A percentile compares a stretch with the other conserved stretches of the same genome.
Conservation (phyloP, 805 yeast genomes). For the Pichia cabralensis region DNA sequence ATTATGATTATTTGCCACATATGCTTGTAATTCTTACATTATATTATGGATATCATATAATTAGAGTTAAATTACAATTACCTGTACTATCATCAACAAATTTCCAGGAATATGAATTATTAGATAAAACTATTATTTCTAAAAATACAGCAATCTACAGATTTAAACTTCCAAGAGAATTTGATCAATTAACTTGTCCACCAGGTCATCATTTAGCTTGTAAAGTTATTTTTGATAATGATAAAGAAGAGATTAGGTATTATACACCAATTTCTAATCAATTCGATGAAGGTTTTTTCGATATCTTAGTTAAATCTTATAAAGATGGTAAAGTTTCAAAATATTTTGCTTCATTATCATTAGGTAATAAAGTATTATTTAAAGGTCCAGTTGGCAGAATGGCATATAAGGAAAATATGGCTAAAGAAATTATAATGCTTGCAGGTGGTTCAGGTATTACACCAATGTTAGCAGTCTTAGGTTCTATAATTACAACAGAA, state of each 20-base stretch:
- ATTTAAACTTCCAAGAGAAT: slow-evolving; percentile 51
- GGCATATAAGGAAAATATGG: slow-evolving; percentile 46
- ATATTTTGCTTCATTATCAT: slow-evolving; percentile 50
- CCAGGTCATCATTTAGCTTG: slow-evolving; percentile 71
- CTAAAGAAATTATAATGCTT: slow-evolving; percentile 53
- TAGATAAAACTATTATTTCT: slow-evolving; percentile 65
- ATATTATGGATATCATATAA: slow-evolving; percentile 27
- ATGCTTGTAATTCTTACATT: slow-evolving; percentile 31
- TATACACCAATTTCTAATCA: slow-evolving; percentile 71
- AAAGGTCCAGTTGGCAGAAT: slow-evolving; percentile 77
- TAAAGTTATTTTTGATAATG: slow-evolving; percentile 33
- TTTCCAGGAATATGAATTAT: slow-evolving; percentile 59
- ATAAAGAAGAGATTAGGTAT: slow-evolving; percentile 49
- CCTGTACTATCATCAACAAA: slow-evolving; percentile 37
- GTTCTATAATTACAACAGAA: slow-evolving; percentile 59
- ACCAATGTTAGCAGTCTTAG: slow-evolving; percentile 75
- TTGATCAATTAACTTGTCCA: slow-evolving; percentile 56
- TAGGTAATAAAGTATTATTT: slow-evolving; percentile 60
- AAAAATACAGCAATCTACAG: slow-evolving; percentile 67
- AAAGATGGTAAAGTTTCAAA: slow-evolving; percentile 61
- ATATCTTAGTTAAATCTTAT: slow-evolving; percentile 68
- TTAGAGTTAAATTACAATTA: slow-evolving; percentile 26
- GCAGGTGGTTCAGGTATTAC: slow-evolving; percentile 91
- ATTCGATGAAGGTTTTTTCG: slow-evolving; percentile 64
- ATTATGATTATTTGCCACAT: slow-evolving; percentile 39